A percentile compares a stretch with the other conserved stretches of the same genome.
phyloP scores from a whole-genome alignment of 257 asterid species.

The Primulina eburnea region DNA sequence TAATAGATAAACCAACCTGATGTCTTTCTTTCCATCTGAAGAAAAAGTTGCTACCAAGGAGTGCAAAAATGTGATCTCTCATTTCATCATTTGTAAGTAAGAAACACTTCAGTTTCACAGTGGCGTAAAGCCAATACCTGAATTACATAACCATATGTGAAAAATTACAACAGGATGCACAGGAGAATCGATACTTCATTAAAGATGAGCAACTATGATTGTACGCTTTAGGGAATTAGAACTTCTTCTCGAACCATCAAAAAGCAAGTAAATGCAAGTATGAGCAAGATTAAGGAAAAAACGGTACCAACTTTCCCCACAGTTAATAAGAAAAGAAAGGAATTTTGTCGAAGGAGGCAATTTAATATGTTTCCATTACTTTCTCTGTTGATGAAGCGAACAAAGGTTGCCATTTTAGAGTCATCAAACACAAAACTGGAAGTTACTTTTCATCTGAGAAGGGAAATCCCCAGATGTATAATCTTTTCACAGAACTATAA shows the following conservation, averaged over 20 bases:
- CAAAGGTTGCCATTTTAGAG: not conserved
- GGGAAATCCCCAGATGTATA: not conserved
- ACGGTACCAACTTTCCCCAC: not conserved
- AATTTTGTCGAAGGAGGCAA: not conserved
- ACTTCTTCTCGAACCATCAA: not conserved
- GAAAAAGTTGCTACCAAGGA: conserved; percentile 78
- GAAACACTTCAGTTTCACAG: conserved; percentile 81
- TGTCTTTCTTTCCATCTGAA: conserved; percentile 93
- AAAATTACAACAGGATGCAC: not conserved
- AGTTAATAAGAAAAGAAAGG: not conserved
- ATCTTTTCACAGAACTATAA: not conserved
- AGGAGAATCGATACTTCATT: not conserved
- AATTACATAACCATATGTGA: conserved; percentile 11
- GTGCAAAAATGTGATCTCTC: conserved; percentile 99
- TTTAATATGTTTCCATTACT: not conserved
- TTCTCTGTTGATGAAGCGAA: too few relatives aligned
- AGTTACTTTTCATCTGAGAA: not conserved
- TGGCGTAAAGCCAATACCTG: conserved; percentile 97
- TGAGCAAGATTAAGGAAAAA: not conserved
- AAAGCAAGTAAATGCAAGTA: not conserved
- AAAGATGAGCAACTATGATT: conserved; percentile 5
- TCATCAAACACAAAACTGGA: not conserved
- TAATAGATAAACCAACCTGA: conserved; percentile 46
- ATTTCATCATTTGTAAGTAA: conserved; percentile 94
- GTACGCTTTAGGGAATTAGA: not conserved